Conservation (phyloP, 2,329 filamentous ascomycete species). For the Trichoderma sp. region DNA sequence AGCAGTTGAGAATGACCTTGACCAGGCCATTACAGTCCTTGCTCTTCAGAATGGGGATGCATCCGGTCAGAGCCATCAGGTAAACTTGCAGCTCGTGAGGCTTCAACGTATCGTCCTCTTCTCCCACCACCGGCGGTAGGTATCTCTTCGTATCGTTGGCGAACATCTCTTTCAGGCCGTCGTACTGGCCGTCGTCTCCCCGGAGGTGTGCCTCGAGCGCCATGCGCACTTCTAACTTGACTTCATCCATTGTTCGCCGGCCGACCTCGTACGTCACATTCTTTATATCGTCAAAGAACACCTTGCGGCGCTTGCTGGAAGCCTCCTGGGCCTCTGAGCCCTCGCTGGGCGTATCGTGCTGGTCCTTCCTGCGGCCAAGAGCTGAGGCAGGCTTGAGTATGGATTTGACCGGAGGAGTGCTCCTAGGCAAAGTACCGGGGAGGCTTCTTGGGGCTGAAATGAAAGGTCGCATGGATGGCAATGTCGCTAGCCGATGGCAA, state of each 20-base stretch:
- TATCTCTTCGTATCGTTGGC: conserved; percentile 47
- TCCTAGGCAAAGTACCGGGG: conserved; percentile 34
- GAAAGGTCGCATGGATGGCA: conserved; percentile 33
- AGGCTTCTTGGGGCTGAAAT: conserved; percentile 36
- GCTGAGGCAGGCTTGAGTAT: conserved; percentile 51
- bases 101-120: conserved; percentile 49
- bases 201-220: conserved; percentile 57
- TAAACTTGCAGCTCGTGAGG: conserved; percentile 59
- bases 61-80: conserved; percentile 61
- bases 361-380: conserved; percentile 45
- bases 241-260: conserved; percentile 51
- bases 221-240: conserved; percentile 53
- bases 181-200: conserved; percentile 60
- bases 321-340: conserved; percentile 40
- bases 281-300: conserved; percentile 57
- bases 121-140: conserved; percentile 39
- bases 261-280: conserved; percentile 57
- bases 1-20: conserved; percentile 56
- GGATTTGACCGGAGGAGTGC: conserved; percentile 48
- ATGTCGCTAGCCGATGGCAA: neutral
- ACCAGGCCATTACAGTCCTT: conserved; percentile 60
- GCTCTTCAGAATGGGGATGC: conserved; percentile 57
- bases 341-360: conserved; percentile 43
- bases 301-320: conserved; percentile 54
- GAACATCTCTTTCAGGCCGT: conserved; percentile 60